phyloP scores from a whole-genome alignment of 305 asterid species.

The Fraxinus angustifolia region DNA sequence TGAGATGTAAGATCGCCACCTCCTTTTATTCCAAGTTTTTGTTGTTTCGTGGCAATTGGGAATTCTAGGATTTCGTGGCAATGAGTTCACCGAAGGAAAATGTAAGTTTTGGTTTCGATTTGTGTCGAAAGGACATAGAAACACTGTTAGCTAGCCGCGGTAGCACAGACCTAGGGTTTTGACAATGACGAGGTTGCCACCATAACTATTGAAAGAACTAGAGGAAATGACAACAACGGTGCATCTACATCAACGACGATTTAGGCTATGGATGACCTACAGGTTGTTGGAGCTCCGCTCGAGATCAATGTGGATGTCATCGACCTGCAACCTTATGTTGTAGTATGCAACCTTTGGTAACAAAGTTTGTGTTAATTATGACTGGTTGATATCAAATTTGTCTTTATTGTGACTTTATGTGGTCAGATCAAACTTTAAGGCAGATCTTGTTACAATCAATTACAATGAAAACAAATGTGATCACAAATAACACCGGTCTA shows the following conservation, averaged over 20 bases:
- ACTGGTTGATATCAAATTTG: no score
- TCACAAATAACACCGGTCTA: no score
- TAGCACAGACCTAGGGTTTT: constrained; percentile 32
- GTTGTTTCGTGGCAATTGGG: background rate
- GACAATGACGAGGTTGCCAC: constrained; percentile 36
- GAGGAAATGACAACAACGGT: constrained; percentile 23
- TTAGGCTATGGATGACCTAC: constrained; percentile 21
- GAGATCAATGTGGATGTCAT: constrained; percentile 26
- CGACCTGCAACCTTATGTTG: constrained; percentile 14
- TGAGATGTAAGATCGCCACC: background rate
- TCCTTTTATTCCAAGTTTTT: background rate
- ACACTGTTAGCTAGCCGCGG: constrained; percentile 54
- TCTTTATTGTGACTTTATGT: no score
- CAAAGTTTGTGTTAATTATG: no score
- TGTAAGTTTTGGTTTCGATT: background rate
- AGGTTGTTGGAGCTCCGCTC: constrained; percentile 26
- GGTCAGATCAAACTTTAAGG: no score
- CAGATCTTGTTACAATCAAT: no score
- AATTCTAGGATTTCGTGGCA: constrained; percentile 7
- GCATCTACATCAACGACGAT: constrained; percentile 21
- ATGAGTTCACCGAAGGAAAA: background rate
- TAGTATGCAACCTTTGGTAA: no score
- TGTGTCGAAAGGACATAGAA: constrained; percentile 45
- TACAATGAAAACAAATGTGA: no score
- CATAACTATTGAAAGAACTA: constrained; percentile 17